These are phyloP conservation scores for Exobasidium cylindrosporum DNA, from an alignment of 1,284 basidiomycete species.

Conservation along the genomic window DNA sequence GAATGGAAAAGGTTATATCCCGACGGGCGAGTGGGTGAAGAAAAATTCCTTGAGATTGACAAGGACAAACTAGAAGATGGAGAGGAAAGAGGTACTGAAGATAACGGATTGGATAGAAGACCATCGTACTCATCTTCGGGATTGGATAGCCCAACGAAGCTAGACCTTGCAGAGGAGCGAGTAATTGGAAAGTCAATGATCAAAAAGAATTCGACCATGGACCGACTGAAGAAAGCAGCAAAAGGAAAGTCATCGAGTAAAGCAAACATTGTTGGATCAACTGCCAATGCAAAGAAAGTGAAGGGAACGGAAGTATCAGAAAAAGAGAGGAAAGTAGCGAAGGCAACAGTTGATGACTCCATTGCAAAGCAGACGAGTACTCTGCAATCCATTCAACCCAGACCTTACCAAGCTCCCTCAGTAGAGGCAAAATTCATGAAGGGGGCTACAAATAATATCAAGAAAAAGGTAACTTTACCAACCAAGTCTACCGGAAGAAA, in stretches of 20 bases:
- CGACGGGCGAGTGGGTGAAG: neutral
- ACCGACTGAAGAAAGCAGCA: slow-evolving; percentile 8
- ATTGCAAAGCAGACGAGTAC: neutral
- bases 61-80: neutral
- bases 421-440: neutral
- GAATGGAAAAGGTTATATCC: neutral
- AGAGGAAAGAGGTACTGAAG: neutral
- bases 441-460: neutral
- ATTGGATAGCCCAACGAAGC: neutral
- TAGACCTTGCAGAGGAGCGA: neutral
- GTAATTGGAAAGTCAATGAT: neutral
- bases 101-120: neutral
- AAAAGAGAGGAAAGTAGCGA: neutral
- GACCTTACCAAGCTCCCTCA: neutral
- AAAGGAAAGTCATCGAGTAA: slow-evolving; percentile 1
- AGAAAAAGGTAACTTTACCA: neutral
- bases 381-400: neutral
- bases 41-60: neutral
- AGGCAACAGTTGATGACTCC: neutral
- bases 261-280: neutral
- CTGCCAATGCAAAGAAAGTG: neutral
- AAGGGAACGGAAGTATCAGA: neutral
- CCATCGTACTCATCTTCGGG: neutral
- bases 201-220: slow-evolving; percentile 8
- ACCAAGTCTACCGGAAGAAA: neutral